phyloP scores from a whole-genome alignment of 306 rosid genomes.

The Casuarina cunninghamiana region DNA sequence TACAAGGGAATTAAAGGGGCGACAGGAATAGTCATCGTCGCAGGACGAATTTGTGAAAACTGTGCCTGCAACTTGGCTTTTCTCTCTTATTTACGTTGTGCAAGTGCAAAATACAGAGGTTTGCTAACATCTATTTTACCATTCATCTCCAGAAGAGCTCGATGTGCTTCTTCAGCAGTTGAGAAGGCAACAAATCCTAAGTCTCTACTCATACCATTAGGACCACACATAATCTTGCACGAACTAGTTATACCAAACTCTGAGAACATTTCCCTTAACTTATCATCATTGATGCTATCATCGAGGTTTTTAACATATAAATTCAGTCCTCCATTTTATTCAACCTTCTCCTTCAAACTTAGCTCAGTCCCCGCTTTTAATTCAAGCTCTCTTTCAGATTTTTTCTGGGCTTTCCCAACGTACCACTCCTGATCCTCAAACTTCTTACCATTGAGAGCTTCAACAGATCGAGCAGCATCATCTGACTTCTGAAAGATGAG shows the following conservation, averaged over 20 bases:
- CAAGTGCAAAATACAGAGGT: constrained; percentile 70
- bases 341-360: constrained; percentile 54
- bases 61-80: constrained; percentile 77
- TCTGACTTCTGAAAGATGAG: too few relatives aligned
- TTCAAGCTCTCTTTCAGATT: too few relatives aligned
- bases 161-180: too few relatives aligned
- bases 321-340: constrained; percentile 59
- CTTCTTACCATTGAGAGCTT: too few relatives aligned
- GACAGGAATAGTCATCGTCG: constrained; percentile 55
- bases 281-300: constrained; percentile 61
- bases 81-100: constrained; percentile 69
- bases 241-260: constrained; percentile 59
- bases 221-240: too few relatives aligned
- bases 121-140: constrained; percentile 60
- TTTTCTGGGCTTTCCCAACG: too few relatives aligned
- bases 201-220: too few relatives aligned
- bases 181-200: too few relatives aligned
- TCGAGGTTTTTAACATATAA: constrained; percentile 74
- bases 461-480: too few relatives aligned
- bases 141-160: constrained; percentile 68
- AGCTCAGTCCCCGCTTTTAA: constrained; percentile 61
- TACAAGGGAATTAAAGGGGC: constrained; percentile 72
- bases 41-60: constrained; percentile 73
- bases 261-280: constrained; percentile 53
- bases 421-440: too few relatives aligned